phyloP scores from a whole-genome alignment of 768 basidiomycete genomes.

The Lentinula guzmanii region DNA sequence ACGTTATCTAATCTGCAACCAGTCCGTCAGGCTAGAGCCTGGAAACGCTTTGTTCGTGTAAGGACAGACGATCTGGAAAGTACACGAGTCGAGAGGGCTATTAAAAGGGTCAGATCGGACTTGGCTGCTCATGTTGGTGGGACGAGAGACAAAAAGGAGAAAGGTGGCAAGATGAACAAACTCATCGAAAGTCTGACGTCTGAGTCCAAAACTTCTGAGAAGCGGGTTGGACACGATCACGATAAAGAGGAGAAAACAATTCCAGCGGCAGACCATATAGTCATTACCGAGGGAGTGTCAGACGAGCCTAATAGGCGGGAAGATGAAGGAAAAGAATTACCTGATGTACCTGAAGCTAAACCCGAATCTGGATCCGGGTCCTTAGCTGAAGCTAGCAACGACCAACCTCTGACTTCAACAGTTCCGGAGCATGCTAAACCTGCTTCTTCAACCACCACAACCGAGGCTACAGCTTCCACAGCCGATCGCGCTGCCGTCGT shows the following conservation, averaged over 20 bases:
- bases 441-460: neutral
- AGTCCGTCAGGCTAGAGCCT: slow-evolving; percentile 60
- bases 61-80: slow-evolving; percentile 87
- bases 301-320: slow-evolving; percentile 7
- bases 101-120: slow-evolving; percentile 84
- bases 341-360: slow-evolving; percentile 5
- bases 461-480: neutral
- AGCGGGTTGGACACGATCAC: neutral
- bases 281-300: neutral
- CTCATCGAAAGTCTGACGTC: slow-evolving; percentile 1
- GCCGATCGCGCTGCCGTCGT: neutral
- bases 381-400: neutral
- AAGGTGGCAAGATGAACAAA: slow-evolving; percentile 3
- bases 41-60: slow-evolving; percentile 84
- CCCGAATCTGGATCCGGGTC: neutral
- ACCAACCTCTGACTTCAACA: neutral
- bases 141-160: slow-evolving; percentile 15
- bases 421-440: slow-evolving; percentile 7
- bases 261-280: neutral
- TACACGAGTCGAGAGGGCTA: slow-evolving; percentile 78
- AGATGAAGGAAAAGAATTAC: neutral
- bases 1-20: slow-evolving; percentile 62
- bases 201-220: slow-evolving; percentile 4
- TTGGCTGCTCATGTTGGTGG: slow-evolving; percentile 61
- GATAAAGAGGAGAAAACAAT: slow-evolving; percentile 15